Percentiles rank a stretch among this genome's conserved stretches.
Conservation (phyloP, 176 grass and related monocot genomes). For the Melocanna baccifera region DNA sequence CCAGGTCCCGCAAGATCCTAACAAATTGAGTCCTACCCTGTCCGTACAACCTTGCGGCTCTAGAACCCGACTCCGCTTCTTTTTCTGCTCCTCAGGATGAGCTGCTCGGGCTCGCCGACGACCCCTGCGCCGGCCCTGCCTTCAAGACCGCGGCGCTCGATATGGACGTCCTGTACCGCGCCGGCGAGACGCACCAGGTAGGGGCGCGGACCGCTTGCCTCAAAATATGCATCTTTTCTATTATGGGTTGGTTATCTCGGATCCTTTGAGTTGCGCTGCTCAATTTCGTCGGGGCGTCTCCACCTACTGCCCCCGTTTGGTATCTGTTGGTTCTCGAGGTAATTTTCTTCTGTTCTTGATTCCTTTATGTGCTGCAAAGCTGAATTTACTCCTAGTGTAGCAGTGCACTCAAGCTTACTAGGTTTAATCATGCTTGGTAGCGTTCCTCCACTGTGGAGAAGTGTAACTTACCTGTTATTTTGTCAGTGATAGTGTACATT, state of each 20-base stretch:
- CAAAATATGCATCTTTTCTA: not conserved
- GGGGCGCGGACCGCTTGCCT: not conserved
- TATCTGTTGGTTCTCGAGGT: slow-evolving; percentile 82
- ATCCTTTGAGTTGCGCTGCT: not conserved
- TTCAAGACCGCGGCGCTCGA: slow-evolving; percentile 54
- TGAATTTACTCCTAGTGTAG: not conserved
- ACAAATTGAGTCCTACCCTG: not conserved
- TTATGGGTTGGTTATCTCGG: not conserved
- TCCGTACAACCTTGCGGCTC: not conserved
- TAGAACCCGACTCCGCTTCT: not conserved
- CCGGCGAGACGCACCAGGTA: slow-evolving; percentile 83
- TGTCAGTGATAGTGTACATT: not conserved
- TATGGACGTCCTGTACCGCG: slow-evolving; percentile 80
- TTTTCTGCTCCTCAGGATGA: slow-evolving; percentile 62
- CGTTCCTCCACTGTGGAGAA: not conserved
- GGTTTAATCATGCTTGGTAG: not conserved
- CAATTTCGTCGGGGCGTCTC: slow-evolving; percentile 55
- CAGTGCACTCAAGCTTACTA: not conserved
- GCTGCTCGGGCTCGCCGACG: slow-evolving; percentile 76
- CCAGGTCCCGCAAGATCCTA: slow-evolving; percentile 29
- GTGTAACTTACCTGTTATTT: not conserved
- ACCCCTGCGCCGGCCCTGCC: slow-evolving; percentile 47
- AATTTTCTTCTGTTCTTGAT: not conserved
- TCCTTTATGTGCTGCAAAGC: not conserved
- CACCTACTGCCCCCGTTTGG: slow-evolving; percentile 76